These are phyloP conservation scores for Fraxinus quadrangulata DNA, from an alignment of 257 asterid species.

Conservation along the genomic window DNA sequence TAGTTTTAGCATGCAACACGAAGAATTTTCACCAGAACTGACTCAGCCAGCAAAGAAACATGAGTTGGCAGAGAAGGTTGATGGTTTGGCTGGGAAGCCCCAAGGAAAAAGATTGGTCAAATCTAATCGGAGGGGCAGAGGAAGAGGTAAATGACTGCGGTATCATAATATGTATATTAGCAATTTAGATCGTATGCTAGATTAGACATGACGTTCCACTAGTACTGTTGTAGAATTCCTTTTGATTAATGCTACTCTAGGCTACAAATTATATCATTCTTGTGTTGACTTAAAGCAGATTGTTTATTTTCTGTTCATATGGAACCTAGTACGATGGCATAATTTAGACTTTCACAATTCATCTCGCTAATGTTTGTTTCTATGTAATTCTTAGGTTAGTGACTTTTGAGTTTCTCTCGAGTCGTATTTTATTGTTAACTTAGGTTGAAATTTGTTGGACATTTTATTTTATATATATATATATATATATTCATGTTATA, in stretches of 20 bases:
- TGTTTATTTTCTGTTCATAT: not conserved
- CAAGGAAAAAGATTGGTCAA: slow-evolving; percentile 39
- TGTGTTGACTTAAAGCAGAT: not conserved
- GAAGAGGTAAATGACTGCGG: slow-evolving; percentile 43
- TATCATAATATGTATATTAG: slow-evolving; percentile 15
- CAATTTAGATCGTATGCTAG: slow-evolving; percentile 29
- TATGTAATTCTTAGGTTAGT: not conserved
- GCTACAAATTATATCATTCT: not conserved
- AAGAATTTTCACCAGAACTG: slow-evolving; percentile 36
- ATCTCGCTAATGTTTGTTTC: not conserved
- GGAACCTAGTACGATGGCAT: not conserved
- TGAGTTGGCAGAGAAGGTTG: slow-evolving; percentile 22
- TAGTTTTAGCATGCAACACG: slow-evolving; percentile 38
- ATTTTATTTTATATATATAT: too few relatives aligned
- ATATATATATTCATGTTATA: too few relatives aligned
- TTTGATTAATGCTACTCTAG: slow-evolving; percentile 13
- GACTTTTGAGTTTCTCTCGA: not conserved
- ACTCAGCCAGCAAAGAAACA: slow-evolving; percentile 31
- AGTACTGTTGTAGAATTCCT: slow-evolving; percentile 26
- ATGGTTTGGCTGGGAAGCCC: slow-evolving; percentile 29
- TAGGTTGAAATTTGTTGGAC: not conserved
- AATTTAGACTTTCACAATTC: not conserved
- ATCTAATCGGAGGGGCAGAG: slow-evolving; percentile 41
- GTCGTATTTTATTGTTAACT: too few relatives aligned
- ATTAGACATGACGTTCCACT: slow-evolving; percentile 21